Base-by-base conservation (phyloP, 169 alveolate species). In the Plasmodium vinckei region DNA sequence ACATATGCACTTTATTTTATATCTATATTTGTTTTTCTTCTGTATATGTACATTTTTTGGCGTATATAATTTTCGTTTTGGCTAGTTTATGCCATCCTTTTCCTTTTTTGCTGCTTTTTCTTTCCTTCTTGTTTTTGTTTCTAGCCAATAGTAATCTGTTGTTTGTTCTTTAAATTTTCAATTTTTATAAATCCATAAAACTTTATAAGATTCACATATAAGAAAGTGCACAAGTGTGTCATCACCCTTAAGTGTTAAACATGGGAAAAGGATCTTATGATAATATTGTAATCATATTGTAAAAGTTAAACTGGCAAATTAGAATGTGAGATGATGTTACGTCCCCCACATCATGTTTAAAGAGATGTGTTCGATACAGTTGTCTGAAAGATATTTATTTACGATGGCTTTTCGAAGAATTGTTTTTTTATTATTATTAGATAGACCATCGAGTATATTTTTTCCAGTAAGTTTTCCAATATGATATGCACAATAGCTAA, bases 271-370 rank as follows among this genome's bases (percentile, higher is more conserved):
- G 25, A 1, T 1, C 1, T 27, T 27, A 27, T 27, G 39, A 27
- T 1, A 27, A 27, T n/a, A n/a, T n/a, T n/a, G n/a, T n/a, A n/a
- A n/a, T n/a, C n/a, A n/a, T n/a, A n/a, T n/a, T n/a, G n/a, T n/a
- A n/a, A n/a, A n/a, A n/a, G n/a, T 27, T 27, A 27, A 27, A 27
- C 5, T 27, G 39, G 5, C 1, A 27, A 1, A 1, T 27, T 27
- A 27, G 2, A 27, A 27, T 27, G 5, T 0, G 39, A 0, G 39
- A 27, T 1, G 39, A 27, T 27, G 0, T 42, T 73, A 59, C 17
- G 42, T 15, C 15, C 88, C 88, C 88, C 88, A 73, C 88, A 73
- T 73, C 88, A 73, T 73, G 68, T 25, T 73, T 9, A 73, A 54
- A 25, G 88, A 73, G 12, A 73, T 47, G 17, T 73, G 19, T 9